phyloP scores from a whole-genome alignment of 2,329 filamentous ascomycete genomes.

The Pyricularia pennisetigena region DNA sequence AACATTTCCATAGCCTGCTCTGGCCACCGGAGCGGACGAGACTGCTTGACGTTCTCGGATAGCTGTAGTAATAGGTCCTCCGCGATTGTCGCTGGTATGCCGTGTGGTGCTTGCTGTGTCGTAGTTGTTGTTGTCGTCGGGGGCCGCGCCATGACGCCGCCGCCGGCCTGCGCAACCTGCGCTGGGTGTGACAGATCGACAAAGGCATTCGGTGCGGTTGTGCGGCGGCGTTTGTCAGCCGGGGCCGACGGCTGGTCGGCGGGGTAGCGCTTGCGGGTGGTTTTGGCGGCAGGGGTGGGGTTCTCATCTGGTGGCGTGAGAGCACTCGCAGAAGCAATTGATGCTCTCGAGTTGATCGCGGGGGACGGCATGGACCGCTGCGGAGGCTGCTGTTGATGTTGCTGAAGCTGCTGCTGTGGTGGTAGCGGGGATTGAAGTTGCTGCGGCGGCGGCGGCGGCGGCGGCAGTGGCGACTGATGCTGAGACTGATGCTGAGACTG shows the following conservation, averaged over 20 bases:
- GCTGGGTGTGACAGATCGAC: slow-evolving; percentile 10
- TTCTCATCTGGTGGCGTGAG: slow-evolving; percentile 48
- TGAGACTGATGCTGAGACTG: slow-evolving; percentile 11
- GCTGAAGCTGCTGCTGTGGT: slow-evolving; percentile 10
- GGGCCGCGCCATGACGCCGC: slow-evolving; percentile 1
- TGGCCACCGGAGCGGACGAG: slow-evolving; percentile 36
- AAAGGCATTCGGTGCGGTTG: slow-evolving; percentile 12
- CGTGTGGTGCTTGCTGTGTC: not conserved
- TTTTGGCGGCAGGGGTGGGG: slow-evolving; percentile 19
- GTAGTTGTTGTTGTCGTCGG: not conserved
- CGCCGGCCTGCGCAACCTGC: slow-evolving; percentile 7
- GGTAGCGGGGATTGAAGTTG: slow-evolving; percentile 13
- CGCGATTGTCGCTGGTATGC: slow-evolving; percentile 13
- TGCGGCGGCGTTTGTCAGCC: slow-evolving; percentile 24
- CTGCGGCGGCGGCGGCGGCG: slow-evolving; percentile 9
- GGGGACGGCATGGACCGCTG: not conserved
- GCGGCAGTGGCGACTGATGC: too few species aligned
- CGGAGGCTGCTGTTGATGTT: slow-evolving; percentile 12
- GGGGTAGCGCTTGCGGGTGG: slow-evolving; percentile 31
- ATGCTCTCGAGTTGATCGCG: slow-evolving; percentile 16
- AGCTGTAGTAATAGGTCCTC: slow-evolving; percentile 29
- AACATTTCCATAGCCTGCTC: slow-evolving; percentile 50
- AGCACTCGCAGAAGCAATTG: slow-evolving; percentile 30
- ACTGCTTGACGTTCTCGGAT: slow-evolving; percentile 20
- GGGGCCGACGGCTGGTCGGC: slow-evolving; percentile 7